Evolutionary conservation across 257 asterid genomes (phyloP), one percentile per base, ranked within the genome.

Genomic region (Fraxinus pennsylvanica): DNA sequence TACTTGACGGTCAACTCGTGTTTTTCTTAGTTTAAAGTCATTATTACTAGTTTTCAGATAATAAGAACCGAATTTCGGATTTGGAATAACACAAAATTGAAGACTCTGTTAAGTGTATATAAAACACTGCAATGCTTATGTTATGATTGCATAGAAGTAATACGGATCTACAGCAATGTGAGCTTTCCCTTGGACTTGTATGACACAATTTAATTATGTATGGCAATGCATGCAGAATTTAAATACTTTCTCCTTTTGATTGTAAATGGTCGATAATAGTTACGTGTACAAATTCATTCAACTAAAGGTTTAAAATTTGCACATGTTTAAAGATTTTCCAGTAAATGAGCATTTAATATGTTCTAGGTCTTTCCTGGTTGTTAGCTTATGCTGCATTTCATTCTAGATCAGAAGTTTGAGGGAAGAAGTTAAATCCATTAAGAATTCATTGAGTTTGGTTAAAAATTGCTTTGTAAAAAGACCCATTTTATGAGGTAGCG

Each of bases 81-180:
- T 47, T 14, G 57, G n/a, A 29, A 29, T 36, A 70, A 50, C 73
- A 32, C 39, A 8, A n/a, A 4, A 33, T 69, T 65, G 22, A 1
- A 59, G 9, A 8, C 3, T 27, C 29, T 0, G 14, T 9, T n/a
- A 15, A 1, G 2, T 13, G 25, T 12, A 9, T 82, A 52, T 47
- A 43, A 12, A 43, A 15, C 1, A 22, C 15, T 69, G 14, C 12
- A 5, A 14, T 21, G 68, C 30, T 14, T 9, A 5, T 72, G 1
- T 14, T 21, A 14, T 17, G 36, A 68, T 79, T 79, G 13, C 13
- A 2, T 4, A 52, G 33, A 81, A 80, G 74, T 77, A 68, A 30
- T 25, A 71, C 57, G 15, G 19, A 47, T 47, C 57, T 47, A 3
- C 57, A 14, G 7, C 57, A 47, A 47, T 25, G 15, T 47, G 57